A percentile compares a stretch with the other conserved stretches of the same genome.
Evolutionary conservation across 2,329 filamentous ascomycete species (phyloP).

Genomic region (Hypoxylon sp.): DNA sequence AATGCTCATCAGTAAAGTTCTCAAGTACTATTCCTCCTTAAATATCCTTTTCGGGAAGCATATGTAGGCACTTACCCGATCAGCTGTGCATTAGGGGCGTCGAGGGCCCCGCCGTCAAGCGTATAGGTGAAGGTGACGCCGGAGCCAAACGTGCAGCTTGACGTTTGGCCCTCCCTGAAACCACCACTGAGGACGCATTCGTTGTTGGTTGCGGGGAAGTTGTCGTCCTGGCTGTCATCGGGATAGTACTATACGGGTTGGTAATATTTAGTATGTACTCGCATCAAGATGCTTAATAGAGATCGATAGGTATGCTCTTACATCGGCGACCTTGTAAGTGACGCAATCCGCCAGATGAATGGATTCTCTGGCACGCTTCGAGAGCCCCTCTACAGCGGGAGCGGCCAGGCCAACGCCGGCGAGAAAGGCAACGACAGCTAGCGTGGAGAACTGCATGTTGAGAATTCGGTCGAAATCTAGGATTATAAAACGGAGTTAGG

Average conservation of each 20-base stretch:
- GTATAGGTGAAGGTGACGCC: conserved; percentile 22
- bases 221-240: conserved; percentile 13
- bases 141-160: conserved; percentile 21
- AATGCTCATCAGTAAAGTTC: not conserved
- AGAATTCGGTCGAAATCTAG: not conserved
- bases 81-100: not conserved
- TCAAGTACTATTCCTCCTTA: not conserved
- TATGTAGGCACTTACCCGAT: conserved; percentile 25
- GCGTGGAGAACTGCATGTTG: conserved; percentile 20
- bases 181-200: conserved; percentile 3
- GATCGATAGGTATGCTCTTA: not conserved
- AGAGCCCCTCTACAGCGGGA: not conserved
- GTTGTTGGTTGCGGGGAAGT: conserved; percentile 14
- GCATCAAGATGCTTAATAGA: not conserved
- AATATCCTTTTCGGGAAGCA: no score
- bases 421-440: conserved; percentile 15
- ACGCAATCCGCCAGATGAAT: conserved; percentile 13
- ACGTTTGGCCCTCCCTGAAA: conserved; percentile 10
- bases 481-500: not conserved
- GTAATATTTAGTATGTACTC: not conserved
- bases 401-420: conserved; percentile 16
- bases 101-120: no score
- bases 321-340: conserved; percentile 8
- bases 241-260: conserved; percentile 13
- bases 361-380: conserved; percentile 15